A percentile compares a stretch with the other conserved stretches of the same genome.
These are phyloP conservation scores for Dianthus caryophyllus DNA, from an alignment of 148 eudicot genomes.

Conservation along the genomic window DNA sequence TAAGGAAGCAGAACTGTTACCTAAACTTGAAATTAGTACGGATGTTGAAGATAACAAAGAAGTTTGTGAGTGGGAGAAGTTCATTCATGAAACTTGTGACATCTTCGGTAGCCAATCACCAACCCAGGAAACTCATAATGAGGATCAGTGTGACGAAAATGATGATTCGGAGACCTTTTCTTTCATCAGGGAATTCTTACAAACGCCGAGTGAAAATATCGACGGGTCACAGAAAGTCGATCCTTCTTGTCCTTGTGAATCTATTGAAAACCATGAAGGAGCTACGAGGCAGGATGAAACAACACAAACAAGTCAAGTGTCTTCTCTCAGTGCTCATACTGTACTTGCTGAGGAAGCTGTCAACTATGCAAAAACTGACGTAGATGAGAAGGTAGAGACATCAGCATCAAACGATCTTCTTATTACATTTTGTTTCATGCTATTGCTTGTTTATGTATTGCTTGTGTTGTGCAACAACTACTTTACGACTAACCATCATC, in stretches of 20 bases:
- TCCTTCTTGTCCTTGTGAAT: constrained; percentile 8
- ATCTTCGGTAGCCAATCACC: constrained; percentile 25
- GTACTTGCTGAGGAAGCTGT: constrained; percentile 20
- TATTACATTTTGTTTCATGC: neutral
- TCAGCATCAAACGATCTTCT: neutral
- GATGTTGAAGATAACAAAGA: constrained; percentile 21
- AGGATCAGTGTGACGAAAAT: constrained; percentile 18
- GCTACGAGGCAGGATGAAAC: constrained; percentile 15
- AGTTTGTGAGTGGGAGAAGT: constrained; percentile 30
- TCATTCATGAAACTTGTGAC: constrained; percentile 29
- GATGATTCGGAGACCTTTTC: constrained; percentile 23
- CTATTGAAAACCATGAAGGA: constrained; percentile 20
- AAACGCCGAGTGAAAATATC: constrained; percentile 22
- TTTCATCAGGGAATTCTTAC: constrained; percentile 27
- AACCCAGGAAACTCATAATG: constrained; percentile 10
- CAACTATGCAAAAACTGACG: constrained; percentile 18
- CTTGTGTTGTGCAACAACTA: neutral
- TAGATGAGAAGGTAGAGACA: constrained; percentile 23
- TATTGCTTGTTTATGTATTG: neutral
- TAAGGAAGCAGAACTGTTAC: constrained; percentile 13
- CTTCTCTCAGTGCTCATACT: constrained; percentile 11
- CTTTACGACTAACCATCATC: constrained; percentile 9
- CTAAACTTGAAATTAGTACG: constrained; percentile 19
- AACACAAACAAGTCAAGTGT: constrained; percentile 19
- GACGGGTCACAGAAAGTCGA: constrained; percentile 17